These are phyloP conservation scores for Sugiyamaella qingdaonensis DNA, from an alignment of 805 yeast genomes.

Conservation along the genomic window DNA sequence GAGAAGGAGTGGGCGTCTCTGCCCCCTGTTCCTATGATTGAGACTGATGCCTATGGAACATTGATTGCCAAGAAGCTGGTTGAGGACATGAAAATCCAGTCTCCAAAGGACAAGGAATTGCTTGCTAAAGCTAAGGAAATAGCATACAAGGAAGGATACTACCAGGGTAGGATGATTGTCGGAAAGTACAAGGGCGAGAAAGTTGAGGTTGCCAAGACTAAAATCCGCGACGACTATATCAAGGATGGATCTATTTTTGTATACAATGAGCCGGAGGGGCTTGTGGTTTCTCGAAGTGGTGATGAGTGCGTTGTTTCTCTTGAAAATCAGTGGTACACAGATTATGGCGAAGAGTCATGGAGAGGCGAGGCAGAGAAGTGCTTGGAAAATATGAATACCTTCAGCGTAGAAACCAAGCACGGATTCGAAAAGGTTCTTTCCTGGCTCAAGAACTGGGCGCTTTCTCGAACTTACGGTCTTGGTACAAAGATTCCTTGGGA, in stretches of 20 bases:
- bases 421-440: conserved; percentile 92
- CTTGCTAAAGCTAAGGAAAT: conserved; percentile 89
- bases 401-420: conserved; percentile 75
- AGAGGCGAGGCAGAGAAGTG: conserved; percentile 75
- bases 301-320: conserved; percentile 94
- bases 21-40: conserved; percentile 69
- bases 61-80: conserved; percentile 79
- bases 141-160: conserved; percentile 95
- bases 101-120: conserved; percentile 86
- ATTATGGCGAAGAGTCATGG: conserved; percentile 95
- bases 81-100: conserved; percentile 82
- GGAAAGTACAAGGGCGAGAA: conserved; percentile 86
- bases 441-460: conserved; percentile 98
- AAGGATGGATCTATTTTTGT: conserved; percentile 76
- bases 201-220: conserved; percentile 87
- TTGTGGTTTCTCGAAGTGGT: conserved; percentile 90
- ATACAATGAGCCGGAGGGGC: conserved; percentile 91
- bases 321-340: conserved; percentile 98
- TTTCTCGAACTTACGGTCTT: conserved; percentile 91
- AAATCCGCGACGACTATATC: conserved; percentile 77
- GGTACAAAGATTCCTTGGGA: conserved; percentile 98
- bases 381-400: conserved; percentile 70
- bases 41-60: conserved; percentile 84
- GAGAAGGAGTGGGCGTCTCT: conserved; percentile 79
- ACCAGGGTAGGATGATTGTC: conserved; percentile 74